Evolutionary conservation across 2,329 filamentous ascomycete species (phyloP), one percentile per base, ranked within the genome.

Genomic region (Colletotrichum sp.): DNA sequence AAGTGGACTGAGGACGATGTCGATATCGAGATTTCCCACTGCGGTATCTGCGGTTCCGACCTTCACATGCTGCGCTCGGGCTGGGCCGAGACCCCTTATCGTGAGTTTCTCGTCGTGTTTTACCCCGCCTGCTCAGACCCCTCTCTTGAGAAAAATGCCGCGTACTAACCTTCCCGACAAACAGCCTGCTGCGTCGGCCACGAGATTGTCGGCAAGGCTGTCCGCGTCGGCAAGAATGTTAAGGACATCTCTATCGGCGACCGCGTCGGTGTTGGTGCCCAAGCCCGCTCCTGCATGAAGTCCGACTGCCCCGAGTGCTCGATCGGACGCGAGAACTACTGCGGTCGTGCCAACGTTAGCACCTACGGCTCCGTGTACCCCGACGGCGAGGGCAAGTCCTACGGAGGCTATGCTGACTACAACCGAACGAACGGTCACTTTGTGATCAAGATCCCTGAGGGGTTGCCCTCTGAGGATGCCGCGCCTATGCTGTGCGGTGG

Each of bases 401-500:
- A 92, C 78, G 93, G 93, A 13, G 93, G 90, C 26, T 83, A 87
- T 65, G 81, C 81, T 4, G 78, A 79, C 28, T 84, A 85, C 69
- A 82, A 85, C 70, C 81, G 84, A 15, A 80, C 79, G 34, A 80
- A 81, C 10, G 81, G 80, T 21, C 82, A 82, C 73, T 94, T 94
- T 72, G 86, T 85, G 21, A 77, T 89, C 77, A 86, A 85, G 78
- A 87, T 89, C 60, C 87, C 87, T 8, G 83, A 86, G 4, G 82
- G 81, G 6, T 71, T 89, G 6, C 77, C 81, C 2, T 83, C 83
- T 1, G 87, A 85, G 65, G 76, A 83, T 56, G 86, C 87, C 4
- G 88, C 93, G 24, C 93, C 93, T 5, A 91, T 95, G 89, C 86
- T 95, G 34, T 95, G 94, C 80, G 94, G 89, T 28, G 93, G 94